Base-by-base conservation (phyloP, 768 basidiomycete genomes). In the Agaricus blazei region DNA sequence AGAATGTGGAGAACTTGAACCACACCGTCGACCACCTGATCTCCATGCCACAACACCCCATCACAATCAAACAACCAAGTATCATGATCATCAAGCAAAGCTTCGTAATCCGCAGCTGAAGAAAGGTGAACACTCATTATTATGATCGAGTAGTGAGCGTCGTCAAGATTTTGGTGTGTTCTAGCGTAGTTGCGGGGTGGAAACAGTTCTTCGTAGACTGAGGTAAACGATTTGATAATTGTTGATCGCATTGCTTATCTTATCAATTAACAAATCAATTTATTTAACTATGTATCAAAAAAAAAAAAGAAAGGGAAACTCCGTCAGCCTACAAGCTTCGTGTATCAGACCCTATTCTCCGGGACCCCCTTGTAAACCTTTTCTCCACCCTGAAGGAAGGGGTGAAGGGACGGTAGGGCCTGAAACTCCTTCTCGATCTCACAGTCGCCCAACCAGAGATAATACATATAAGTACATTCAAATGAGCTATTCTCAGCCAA, bases 41-140 rank as follows among this genome's bases (percentile, higher is more conserved):
- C 87, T 14, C 90, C 94, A 54, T 85, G 83, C 91, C 95, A 98
- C 34, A 98, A 76, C 23, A 98, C 95, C 12, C 94, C 95, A 65
- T 98, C 94, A 66, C 95, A 98, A 70, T 98, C 94, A 60, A 97
- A 90, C 71, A 98, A 79, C 85, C 93, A 96, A 27, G 94, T 96
- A 67, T 98, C 94, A 67, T 88, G 93, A 65, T 80, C 76, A 62
- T 81, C 74, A 60, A 86, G 59, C 28, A 86, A 63, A 14, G 68
- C 61, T 55, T 72, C 68, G 58, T 83, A 83, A 55, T 83, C 77
- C 14, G 71, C 70, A 9, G 64, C 58, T 40, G 74, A 65, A 23
- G 77, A 68, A 56, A 79, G 70, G 48, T 70, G 71, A 43, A 66
- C 58, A 64, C 66, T 73, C 70, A 75, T 70, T 42, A 54, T 51